Conservation (phyloP, 1,284 basidiomycete species). For the Cyathus olla region DNA sequence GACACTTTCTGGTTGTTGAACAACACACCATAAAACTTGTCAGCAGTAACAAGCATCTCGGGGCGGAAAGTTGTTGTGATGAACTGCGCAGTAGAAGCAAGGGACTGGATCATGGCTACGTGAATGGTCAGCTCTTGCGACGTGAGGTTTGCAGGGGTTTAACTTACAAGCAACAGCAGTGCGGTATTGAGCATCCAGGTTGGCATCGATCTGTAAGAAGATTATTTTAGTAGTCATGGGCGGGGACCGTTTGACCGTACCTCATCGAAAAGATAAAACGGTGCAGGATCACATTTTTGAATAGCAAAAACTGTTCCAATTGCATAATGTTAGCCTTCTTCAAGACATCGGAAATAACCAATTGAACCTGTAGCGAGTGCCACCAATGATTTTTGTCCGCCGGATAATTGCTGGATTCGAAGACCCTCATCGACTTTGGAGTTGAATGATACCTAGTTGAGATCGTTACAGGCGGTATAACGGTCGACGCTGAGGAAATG, state of each 20-base stretch:
- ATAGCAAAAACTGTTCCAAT: constrained; percentile 88
- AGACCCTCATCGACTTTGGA: constrained; percentile 97
- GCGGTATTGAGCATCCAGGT: constrained; percentile 97
- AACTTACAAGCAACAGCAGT: constrained; percentile 92
- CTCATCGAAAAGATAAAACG: constrained; percentile 99
- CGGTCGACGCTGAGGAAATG: neutral
- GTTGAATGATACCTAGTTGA: constrained; percentile 92
- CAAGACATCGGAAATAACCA: neutral
- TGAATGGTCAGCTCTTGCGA: neutral
- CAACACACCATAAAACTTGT: constrained; percentile 99
- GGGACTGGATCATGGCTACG: constrained; percentile 92
- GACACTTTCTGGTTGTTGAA: constrained; percentile 97
- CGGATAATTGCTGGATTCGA: constrained; percentile 96
- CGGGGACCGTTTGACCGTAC: too few species aligned
- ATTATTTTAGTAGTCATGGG: too few species aligned
- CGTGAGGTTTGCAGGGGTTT: neutral
- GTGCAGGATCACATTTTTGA: constrained; percentile 99
- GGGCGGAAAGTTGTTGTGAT: constrained; percentile 99
- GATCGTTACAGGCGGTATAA: neutral
- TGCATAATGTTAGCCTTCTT: neutral
- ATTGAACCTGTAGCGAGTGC: constrained; percentile 89
- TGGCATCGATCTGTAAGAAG: constrained; percentile 87
- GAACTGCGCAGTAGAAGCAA: constrained; percentile 92
- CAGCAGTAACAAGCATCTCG: constrained; percentile 95
- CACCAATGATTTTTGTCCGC: constrained; percentile 98